Base-by-base conservation (phyloP, 306 rosid genomes). In the Castanea mollissima region DNA sequence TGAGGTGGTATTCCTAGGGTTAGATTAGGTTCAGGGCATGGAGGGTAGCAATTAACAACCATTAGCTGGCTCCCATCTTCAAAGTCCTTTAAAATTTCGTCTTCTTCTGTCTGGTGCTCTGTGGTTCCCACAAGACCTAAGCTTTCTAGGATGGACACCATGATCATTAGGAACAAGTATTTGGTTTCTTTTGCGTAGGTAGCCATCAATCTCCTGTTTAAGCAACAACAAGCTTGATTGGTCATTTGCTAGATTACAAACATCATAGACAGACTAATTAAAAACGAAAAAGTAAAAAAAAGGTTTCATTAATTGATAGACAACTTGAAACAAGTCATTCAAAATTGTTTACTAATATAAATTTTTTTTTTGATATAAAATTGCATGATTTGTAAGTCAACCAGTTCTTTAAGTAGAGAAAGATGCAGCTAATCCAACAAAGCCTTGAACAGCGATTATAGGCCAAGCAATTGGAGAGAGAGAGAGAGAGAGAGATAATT, bases 1-100 rank as follows among this genome's bases (percentile, higher is more conserved):
- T 94, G 98, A 69, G 98, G 93, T 29, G 97, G 97, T 87, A 94
- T 83, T 35, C 98, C 98, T 3, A 94, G 85, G 35, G 98, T 94
- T 81, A 94, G 86, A n/a, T 92, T 93, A 4, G 98, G 98, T 69
- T 94, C 81, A 56, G 98, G 98, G 72, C 98, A 94, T 69, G 92
- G 83, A 29, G 98, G 98, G 74, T 92, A 94, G 73, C 87, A 90
- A 84, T 94, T 94, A n/a, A 85, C 76, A 29, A 92, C 88, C 90
- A 94, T 87, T 79, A 94, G 78, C 76, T 94, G 98, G 87, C 98
- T 92, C 49, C 98, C 98, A 81, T 87, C 82, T 88, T 88, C 74
- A 29, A 94, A 85, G 0, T 84, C 88, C 44, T 86, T 86, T n/a
- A 87, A 2, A 38, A 87, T 58, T 41, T 80, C 83, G 1, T 87